These are phyloP conservation scores for Pseudogymnoascus pannorum DNA, from an alignment of 2,329 filamentous ascomycete species.

Conservation along the genomic window DNA sequence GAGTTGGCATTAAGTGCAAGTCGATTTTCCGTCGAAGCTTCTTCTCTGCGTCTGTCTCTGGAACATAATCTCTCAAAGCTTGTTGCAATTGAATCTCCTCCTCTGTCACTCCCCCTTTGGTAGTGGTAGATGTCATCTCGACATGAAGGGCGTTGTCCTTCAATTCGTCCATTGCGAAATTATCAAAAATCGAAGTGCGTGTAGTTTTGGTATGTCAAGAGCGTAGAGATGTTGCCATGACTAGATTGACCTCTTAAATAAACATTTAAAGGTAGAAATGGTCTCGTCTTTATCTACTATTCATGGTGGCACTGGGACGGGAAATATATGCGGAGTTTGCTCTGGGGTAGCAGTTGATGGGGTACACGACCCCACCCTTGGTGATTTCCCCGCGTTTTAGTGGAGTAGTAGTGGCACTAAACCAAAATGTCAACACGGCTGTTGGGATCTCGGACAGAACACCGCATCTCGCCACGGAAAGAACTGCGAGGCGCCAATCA, in stretches of 20 bases:
- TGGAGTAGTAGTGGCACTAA: neutral
- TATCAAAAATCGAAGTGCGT: neutral
- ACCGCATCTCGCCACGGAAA: neutral
- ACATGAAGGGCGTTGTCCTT: conserved; percentile 13
- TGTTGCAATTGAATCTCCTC: conserved; percentile 19
- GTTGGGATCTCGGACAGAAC: neutral
- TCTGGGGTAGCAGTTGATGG: neutral
- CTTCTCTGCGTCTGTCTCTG: conserved; percentile 25
- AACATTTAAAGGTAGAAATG: neutral
- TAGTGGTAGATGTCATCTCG: conserved; percentile 13
- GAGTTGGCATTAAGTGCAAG: conserved; percentile 42
- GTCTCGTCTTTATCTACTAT: neutral
- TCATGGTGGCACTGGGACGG: neutral
- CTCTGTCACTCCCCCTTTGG: conserved; percentile 10
- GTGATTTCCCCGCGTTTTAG: conserved; percentile 2
- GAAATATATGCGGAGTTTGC: neutral
- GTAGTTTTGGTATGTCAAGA: neutral
- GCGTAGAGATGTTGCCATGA: neutral
- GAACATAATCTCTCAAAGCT: conserved; percentile 25
- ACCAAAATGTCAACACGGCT: neutral
- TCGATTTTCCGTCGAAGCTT: conserved; percentile 45
- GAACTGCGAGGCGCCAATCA: neutral
- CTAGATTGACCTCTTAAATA: neutral
- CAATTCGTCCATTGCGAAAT: neutral
- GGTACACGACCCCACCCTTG: neutral